Percentiles rank a stretch among this genome's conserved stretches.
phyloP scores from a whole-genome alignment of 108 stramenopile genomes.

The Aurantiochytrium sp. region DNA sequence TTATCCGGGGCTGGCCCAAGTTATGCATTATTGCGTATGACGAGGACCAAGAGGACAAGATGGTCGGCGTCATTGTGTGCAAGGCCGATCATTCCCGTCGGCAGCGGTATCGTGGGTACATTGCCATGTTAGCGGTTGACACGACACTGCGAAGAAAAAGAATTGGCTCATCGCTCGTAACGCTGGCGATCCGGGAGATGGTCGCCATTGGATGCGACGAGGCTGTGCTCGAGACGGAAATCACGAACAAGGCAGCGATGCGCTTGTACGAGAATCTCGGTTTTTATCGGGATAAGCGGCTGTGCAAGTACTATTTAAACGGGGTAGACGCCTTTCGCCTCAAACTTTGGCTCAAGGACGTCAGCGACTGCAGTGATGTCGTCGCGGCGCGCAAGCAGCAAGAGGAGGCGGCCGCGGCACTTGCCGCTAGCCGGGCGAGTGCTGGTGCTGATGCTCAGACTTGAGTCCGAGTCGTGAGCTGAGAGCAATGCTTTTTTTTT shows the following conservation, averaged over 20 bases:
- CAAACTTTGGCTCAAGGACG: slow-evolving; percentile 37
- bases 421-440: background rate
- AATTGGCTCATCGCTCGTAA: slow-evolving; percentile 41
- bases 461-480: background rate
- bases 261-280: slow-evolving; percentile 51
- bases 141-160: background rate
- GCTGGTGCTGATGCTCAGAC: too few relatives aligned
- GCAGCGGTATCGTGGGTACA: slow-evolving; percentile 43
- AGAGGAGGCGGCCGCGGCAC: background rate
- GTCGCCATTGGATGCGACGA: slow-evolving; percentile 40
- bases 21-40: slow-evolving; percentile 44
- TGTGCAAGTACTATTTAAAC: slow-evolving; percentile 54
- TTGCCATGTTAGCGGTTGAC: slow-evolving; percentile 60
- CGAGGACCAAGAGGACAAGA: background rate
- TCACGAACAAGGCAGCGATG: slow-evolving; percentile 46
- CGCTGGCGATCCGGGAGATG: slow-evolving; percentile 43
- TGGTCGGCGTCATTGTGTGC: slow-evolving; percentile 46
- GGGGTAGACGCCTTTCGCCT: slow-evolving; percentile 57
- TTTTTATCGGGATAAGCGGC: slow-evolving; percentile 49
- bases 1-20: slow-evolving; percentile 52
- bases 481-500: background rate
- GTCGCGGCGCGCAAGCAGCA: background rate
- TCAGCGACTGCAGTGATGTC: background rate
- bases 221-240: slow-evolving; percentile 51
- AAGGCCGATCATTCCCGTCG: slow-evolving; percentile 42